phyloP scores from a whole-genome alignment of 495 filamentous ascomycete species.

The Annulohypoxylon bovei region DNA sequence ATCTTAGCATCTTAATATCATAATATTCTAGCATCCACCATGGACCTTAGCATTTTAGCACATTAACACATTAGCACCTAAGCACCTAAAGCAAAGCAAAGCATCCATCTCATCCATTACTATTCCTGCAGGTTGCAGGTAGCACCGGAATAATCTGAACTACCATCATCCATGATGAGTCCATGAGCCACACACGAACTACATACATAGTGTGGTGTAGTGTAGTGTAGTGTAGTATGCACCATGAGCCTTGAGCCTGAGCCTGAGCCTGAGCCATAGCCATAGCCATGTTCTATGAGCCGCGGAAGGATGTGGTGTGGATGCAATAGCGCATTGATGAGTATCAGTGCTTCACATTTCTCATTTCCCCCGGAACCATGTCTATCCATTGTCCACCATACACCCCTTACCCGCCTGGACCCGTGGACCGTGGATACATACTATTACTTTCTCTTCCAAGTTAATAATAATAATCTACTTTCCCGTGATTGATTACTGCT shows the following conservation, averaged over 20 bases:
- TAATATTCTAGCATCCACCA: no score
- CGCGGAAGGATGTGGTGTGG: slow-evolving; percentile 47
- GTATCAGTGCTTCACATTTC: slow-evolving; percentile 42
- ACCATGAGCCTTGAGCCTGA: not conserved
- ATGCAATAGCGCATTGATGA: slow-evolving; percentile 45
- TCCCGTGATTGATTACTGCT: slow-evolving; percentile 44
- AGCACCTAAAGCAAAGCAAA: not conserved
- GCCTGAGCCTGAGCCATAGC: no score
- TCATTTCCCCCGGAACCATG: slow-evolving; percentile 48
- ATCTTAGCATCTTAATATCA: no score
- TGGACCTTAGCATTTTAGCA: not conserved
- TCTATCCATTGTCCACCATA: slow-evolving; percentile 37
- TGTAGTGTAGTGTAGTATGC: no score
- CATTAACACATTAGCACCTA: not conserved
- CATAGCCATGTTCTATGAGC: slow-evolving; percentile 17
- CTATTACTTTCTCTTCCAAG: slow-evolving; percentile 32
- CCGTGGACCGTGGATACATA: slow-evolving; percentile 13
- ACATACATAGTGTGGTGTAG: no score
- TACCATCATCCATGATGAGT: slow-evolving; percentile 1
- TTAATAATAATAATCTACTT: slow-evolving; percentile 46
- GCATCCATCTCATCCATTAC: no score
- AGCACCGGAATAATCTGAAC: not conserved
- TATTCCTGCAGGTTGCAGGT: no score
- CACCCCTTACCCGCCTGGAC: slow-evolving; percentile 7
- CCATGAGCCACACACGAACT: not conserved